Evolutionary conservation across 2,329 filamentous ascomycete genomes (phyloP).

Genomic region (Knoxdaviesia proteae): DNA sequence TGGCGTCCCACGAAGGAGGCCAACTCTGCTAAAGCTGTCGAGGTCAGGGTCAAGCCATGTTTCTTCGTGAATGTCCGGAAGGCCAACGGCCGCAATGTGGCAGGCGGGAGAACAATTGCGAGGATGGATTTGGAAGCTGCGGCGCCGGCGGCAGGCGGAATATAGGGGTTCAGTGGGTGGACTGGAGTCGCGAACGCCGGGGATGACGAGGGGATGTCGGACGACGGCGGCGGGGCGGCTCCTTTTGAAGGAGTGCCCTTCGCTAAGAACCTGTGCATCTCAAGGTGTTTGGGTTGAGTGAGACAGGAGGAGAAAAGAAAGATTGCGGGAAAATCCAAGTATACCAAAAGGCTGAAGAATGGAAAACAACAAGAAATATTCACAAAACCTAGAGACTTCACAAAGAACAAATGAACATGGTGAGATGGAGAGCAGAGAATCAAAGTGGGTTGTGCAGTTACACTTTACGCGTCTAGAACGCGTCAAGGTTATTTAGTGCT

Average conservation of each 20-base stretch:
- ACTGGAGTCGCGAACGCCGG: conserved; percentile 76
- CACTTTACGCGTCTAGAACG: too few relatives aligned
- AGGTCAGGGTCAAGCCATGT: conserved; percentile 80
- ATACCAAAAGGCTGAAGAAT: too few relatives aligned
- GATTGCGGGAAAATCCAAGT: too few relatives aligned
- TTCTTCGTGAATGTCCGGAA: conserved; percentile 97
- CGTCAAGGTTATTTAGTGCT: too few relatives aligned
- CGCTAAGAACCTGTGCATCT: conserved; percentile 6
- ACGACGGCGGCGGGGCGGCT: conserved; percentile 15
- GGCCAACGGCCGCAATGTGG: conserved; percentile 71
- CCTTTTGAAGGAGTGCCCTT: conserved; percentile 5
- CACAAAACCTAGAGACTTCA: too few relatives aligned
- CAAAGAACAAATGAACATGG: too few relatives aligned
- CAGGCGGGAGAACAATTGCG: conserved; percentile 72
- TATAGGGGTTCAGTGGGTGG: conserved; percentile 52
- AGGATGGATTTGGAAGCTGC: conserved; percentile 33
- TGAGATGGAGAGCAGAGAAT: too few relatives aligned
- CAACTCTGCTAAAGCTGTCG: conserved; percentile 64
- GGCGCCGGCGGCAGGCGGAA: conserved; percentile 29
- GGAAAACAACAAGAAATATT: too few relatives aligned
- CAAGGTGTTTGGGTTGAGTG: background rate
- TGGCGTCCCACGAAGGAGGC: conserved; percentile 81
- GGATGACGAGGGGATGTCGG: conserved; percentile 66
- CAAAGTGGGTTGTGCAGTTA: too few relatives aligned
- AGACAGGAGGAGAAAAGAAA: background rate